Conservation (phyloP, 1,284 basidiomycete species). For the Ceratobasidium sp. region DNA sequence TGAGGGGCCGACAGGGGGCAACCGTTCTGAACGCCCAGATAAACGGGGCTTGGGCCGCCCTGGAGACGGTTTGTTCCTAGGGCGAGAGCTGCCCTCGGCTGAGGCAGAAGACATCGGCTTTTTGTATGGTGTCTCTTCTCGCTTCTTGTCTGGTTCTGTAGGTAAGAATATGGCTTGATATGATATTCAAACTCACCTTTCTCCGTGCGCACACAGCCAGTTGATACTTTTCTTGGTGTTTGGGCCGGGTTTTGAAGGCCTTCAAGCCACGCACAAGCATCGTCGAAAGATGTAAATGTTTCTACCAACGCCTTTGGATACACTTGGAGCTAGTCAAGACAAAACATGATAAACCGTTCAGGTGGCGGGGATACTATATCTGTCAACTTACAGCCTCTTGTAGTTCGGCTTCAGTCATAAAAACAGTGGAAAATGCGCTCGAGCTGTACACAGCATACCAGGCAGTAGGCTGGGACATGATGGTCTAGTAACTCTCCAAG, state of each 20-base stretch:
- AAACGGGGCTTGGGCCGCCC: background rate
- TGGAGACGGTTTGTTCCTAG: background rate
- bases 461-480: background rate
- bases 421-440: constrained; percentile 21
- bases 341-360: background rate
- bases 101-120: background rate
- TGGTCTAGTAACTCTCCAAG: too few relatives aligned
- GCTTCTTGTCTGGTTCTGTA: background rate
- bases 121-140: background rate
- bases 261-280: constrained; percentile 42
- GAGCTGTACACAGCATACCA: constrained; percentile 26
- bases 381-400: background rate
- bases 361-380: background rate
- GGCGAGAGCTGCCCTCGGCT: background rate
- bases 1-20: background rate
- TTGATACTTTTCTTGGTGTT: background rate
- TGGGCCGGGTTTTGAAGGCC: constrained; percentile 1
- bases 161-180: background rate
- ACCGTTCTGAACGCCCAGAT: background rate
- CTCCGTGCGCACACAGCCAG: constrained; percentile 23
- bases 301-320: constrained; percentile 38
- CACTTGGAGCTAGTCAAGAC: constrained; percentile 6
- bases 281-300: constrained; percentile 39
- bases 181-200: background rate
- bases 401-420: constrained; percentile 10